Conservation (phyloP, 1,139 yeast genomes). For the Kazachstania sp. region DNA sequence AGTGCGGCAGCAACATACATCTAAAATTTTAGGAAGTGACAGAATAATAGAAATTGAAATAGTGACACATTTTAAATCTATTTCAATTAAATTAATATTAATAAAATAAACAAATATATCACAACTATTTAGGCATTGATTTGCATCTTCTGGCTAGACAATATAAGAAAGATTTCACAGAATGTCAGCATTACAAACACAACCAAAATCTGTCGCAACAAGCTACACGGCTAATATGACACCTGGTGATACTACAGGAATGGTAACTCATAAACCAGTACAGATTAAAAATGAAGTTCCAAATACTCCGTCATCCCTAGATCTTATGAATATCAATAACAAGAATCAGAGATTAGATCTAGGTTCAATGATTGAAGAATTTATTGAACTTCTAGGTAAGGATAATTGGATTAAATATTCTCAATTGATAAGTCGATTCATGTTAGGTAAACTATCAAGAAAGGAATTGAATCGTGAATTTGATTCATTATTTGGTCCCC, state of each 20-base stretch:
- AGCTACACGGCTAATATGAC: slow-evolving; percentile 2
- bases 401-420: slow-evolving; percentile 80
- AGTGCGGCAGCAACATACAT: no score
- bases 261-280: slow-evolving; percentile 1
- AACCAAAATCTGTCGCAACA: not conserved
- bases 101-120: no score
- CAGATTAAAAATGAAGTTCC: not conserved
- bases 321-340: not conserved
- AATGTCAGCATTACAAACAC: slow-evolving; percentile 2
- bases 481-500: slow-evolving; percentile 20
- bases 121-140: no score
- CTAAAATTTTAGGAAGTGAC: no score
- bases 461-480: slow-evolving; percentile 44
- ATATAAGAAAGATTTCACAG: not conserved
- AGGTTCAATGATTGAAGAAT: slow-evolving; percentile 61
- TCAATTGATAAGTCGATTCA: slow-evolving; percentile 62
- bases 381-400: slow-evolving; percentile 61
- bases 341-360: slow-evolving; percentile 52
- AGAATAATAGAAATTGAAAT: no score
- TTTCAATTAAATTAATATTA: no score
- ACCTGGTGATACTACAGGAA: not conserved
- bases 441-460: slow-evolving; percentile 73
- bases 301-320: not conserved
- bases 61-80: no score
- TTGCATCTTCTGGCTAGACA: not conserved